Base-by-base conservation (phyloP, 805 yeast species). In the Candida piceae region DNA sequence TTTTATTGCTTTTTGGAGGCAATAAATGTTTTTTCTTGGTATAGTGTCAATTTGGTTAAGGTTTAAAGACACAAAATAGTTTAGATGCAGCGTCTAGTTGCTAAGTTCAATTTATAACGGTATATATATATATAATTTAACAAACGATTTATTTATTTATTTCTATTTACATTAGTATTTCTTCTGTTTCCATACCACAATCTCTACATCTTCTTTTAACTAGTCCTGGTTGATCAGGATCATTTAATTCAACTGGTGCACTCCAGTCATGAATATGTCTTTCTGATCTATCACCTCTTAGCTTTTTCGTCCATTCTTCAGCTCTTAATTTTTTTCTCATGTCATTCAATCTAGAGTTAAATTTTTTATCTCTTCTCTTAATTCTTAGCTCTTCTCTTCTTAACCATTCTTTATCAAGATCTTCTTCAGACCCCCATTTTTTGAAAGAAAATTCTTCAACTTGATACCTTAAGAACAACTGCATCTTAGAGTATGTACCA, bases 251-350 rank as follows among this genome's bases (percentile, higher is more conserved):
- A 5, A 64, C 53, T 0, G 83, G 78, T 1, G 70, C 74, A 21
- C 81, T 72, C 83, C 93, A 88, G 17, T 74, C 77, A 56, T 88
- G 96, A 10, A 63, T 70, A 58, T 89, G 97, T 7, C 74, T 68
- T 22, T 70, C 74, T 7, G 44, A 45, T 43, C 74, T 66, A 3
- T 77, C 77, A 39, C 78, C 75, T 27, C 89, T 69, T 17, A 83
- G 49, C 48, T 74, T 73, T 49, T 88, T 72, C 1, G 95, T 88
- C 52, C 70, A 79, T 53, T 84, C 93, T 57, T 89, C 96, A 0
- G 98, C 97, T 49, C 98, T 70, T 2, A 97, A 84, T 49, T 84
- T 81, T 56, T 84, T 78, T 43, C 97, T 69, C 96, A 93, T 90
- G 50, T 89, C 94, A 48, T 71, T 69, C 53, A 93, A 66, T 52